Percentiles rank a stretch among this genome's conserved stretches.
Conservation (phyloP, 495 filamentous ascomycete genomes). For the Xylaria palmicola region DNA sequence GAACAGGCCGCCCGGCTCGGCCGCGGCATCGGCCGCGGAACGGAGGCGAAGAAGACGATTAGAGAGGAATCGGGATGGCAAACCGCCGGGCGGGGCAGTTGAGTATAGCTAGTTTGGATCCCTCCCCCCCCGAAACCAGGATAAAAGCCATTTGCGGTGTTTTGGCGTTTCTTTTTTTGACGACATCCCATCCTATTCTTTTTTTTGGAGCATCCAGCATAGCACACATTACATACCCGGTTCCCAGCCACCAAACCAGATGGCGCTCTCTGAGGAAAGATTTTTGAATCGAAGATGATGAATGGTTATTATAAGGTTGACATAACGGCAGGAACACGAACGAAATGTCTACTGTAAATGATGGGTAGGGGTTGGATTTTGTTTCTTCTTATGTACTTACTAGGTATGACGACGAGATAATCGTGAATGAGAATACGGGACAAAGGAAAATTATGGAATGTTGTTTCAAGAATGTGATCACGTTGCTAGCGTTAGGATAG, state of each 20-base stretch:
- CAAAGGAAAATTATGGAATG: not conserved
- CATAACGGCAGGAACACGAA: not conserved
- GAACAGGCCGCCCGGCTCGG: conserved; percentile 17
- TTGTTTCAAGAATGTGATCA: not conserved
- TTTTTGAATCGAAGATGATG: not conserved
- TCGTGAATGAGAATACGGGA: conserved; percentile 1
- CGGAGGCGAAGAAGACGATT: conserved; percentile 46
- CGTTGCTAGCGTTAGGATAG: not conserved
- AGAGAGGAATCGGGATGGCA: conserved; percentile 45
- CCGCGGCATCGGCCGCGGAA: conserved; percentile 37
- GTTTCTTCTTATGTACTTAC: conserved; percentile 6
- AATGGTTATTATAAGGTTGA: not conserved
- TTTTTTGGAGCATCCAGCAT: not conserved
- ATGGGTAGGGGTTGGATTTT: not conserved
- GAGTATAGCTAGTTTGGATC: conserved; percentile 44
- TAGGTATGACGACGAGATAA: conserved; percentile 6
- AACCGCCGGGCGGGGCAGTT: conserved; percentile 33
- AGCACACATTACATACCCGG: conserved; percentile 11
- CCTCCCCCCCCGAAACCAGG: not conserved
- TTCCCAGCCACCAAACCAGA: not conserved
- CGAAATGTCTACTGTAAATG: conserved; percentile 1
- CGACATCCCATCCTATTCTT: conserved; percentile 18
- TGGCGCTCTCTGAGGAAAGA: not conserved
- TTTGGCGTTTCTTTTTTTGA: conserved; percentile 29
- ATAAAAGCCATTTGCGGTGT: conserved; percentile 24